Evolutionary conservation across 306 rosid species (phyloP).

Genomic region (Luffa aegyptiaca): DNA sequence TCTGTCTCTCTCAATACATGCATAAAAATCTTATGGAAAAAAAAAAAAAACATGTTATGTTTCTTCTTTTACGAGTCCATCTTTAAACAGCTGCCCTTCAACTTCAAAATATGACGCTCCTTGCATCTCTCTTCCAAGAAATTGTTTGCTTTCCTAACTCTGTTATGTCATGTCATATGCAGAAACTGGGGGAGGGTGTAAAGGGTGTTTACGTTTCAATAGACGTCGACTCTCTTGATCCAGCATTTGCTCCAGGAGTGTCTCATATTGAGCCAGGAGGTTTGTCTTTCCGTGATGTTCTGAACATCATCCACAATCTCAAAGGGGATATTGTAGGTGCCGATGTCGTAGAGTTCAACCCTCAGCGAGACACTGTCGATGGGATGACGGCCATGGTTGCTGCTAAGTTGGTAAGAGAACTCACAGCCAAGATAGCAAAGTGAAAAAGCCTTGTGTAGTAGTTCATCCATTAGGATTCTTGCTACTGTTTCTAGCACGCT

Average conservation of each 20-base stretch:
- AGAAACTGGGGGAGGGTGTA: slow-evolving; percentile 93
- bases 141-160: background rate
- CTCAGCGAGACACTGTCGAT: slow-evolving; percentile 87
- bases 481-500: background rate
- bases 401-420: slow-evolving; percentile 87
- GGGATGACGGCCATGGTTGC: slow-evolving; percentile 99
- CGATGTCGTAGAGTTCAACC: slow-evolving; percentile 87
- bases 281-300: slow-evolving; percentile 79
- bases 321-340: slow-evolving; percentile 76
- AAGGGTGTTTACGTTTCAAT: slow-evolving; percentile 89
- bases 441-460: background rate
- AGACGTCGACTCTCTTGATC: slow-evolving; percentile 88
- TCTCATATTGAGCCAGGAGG: slow-evolving; percentile 98
- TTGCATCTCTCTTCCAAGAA: background rate
- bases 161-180: slow-evolving; percentile 20
- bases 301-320: slow-evolving; percentile 87
- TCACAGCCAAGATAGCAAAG: slow-evolving; percentile 78
- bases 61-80: background rate
- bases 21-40: background rate
- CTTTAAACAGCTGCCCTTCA: background rate
- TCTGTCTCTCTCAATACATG: slow-evolving; percentile 12
- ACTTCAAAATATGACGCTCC: background rate
- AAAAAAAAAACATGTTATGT: background rate
- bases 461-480: background rate
- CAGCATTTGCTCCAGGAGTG: slow-evolving; percentile 97